phyloP scores from a whole-genome alignment of 148 eudicot species.

The Arbutus unedo region DNA sequence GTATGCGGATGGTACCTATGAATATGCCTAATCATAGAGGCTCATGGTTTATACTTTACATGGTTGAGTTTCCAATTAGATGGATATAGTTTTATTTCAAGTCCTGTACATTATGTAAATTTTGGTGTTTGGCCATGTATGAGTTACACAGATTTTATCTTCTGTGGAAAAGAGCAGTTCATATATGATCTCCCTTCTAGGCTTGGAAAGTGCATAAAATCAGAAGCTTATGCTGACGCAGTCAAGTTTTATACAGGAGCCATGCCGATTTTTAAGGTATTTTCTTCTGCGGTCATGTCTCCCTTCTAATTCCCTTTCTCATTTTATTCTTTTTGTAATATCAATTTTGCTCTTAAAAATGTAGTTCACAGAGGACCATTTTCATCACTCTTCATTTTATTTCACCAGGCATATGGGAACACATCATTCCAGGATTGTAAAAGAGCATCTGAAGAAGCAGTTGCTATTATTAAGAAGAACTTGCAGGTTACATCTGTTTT shows the following conservation, averaged over 20 bases:
- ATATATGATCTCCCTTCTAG: constrained; percentile 95
- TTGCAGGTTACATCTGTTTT: constrained; percentile 59
- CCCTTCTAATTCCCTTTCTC: constrained; percentile 11
- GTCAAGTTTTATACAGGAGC: constrained; percentile 96
- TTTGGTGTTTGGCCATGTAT: constrained; percentile 27
- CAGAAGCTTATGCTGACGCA: constrained; percentile 98
- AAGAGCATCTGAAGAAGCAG: constrained; percentile 89
- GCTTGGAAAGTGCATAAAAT: constrained; percentile 88
- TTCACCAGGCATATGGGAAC: constrained; percentile 79
- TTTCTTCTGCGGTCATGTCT: constrained; percentile 12
- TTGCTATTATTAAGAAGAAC: constrained; percentile 61
- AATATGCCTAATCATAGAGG: background rate
- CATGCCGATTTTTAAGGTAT: constrained; percentile 96
- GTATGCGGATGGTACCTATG: background rate
- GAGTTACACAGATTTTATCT: constrained; percentile 35
- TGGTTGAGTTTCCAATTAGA: background rate
- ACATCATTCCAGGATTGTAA: constrained; percentile 93
- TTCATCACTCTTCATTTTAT: constrained; percentile 8
- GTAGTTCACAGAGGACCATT: background rate
- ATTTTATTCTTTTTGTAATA: background rate
- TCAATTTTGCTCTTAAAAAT: background rate
- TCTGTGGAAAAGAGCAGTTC: constrained; percentile 77
- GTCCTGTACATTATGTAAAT: constrained; percentile 1
- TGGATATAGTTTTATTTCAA: background rate
- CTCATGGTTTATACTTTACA: background rate